Evolutionary conservation across 2,329 filamentous ascomycete genomes (phyloP), one percentile per base, ranked within the genome.

Genomic region (Cercospora zeina): DNA sequence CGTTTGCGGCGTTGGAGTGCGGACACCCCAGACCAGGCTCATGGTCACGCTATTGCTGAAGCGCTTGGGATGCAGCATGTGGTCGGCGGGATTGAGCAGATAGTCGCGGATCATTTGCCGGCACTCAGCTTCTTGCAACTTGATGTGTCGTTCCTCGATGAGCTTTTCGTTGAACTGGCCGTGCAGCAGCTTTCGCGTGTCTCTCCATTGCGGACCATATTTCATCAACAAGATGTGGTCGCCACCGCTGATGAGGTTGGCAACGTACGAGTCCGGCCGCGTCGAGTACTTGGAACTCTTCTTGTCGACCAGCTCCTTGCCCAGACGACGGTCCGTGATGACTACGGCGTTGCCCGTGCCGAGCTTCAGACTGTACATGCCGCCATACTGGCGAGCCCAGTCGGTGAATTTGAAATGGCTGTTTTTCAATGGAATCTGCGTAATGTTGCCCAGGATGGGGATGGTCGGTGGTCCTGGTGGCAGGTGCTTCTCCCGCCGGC

Each of bases 31-130:
- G 4, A 59, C 58, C n/a, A 80, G 66, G 42, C 72, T 75, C 72
- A 78, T 81, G 27, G 74, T 80, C 57, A 82, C 77, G 62, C 79
- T 81, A 64, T 83, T 83, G 54, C 76, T 80, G 62, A 76, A 82
- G 2, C 82, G 72, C 64, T 79, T 79, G 0, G 80, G 76, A 65
- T 82, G 80, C 31, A 74, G 59, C 79, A 82, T 82, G 50, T 78
- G 75, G n/a, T 79, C 62, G 27, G 76, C 72, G 0, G 81, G 80
- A 0, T 70, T 60, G 0, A 72, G 50, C 14, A 79, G 61, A 63
- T 79, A 79, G 64, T 83, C 81, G 9, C 72, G 67, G 4, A 82
- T 61, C 73, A 83, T 77, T 68, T 83, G 80, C 2, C 71, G 71
- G 0, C 77, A 77, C 67, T 85, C 82, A 0, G 82, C 81, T 59